Evolutionary conservation across 2,329 filamentous ascomycete species (phyloP).

Genomic region (Fusarium oxysporum): DNA sequence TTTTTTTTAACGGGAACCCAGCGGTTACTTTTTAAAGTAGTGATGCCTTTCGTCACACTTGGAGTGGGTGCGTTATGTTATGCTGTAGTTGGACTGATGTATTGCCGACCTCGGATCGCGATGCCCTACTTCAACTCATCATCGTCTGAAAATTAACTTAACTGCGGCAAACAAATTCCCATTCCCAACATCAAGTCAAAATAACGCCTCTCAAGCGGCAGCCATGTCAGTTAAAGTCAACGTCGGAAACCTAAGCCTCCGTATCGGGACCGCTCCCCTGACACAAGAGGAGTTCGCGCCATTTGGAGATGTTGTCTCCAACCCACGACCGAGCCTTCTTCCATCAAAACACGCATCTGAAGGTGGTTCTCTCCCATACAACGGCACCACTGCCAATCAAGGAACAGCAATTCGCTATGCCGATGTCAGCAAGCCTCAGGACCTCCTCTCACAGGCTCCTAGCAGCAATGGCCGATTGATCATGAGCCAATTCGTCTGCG

Average conservation of each 20-base stretch:
- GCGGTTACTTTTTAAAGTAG: not conserved
- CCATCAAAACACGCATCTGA: conserved; percentile 60
- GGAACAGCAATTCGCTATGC: conserved; percentile 89
- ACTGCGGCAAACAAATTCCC: not conserved
- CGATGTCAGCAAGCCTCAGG: conserved; percentile 77
- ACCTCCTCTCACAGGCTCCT: conserved; percentile 76
- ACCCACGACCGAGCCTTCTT: conserved; percentile 71
- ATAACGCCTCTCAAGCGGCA: not conserved
- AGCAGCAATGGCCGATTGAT: conserved; percentile 67
- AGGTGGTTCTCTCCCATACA: conserved; percentile 54
- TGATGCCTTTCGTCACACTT: not conserved
- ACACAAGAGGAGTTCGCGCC: conserved; percentile 75
- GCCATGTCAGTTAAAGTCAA: conserved; percentile 46
- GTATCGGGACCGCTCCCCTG: conserved; percentile 72
- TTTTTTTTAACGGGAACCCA: not conserved
- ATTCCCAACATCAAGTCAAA: not conserved
- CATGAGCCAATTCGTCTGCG: conserved; percentile 92
- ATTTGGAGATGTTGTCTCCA: conserved; percentile 86
- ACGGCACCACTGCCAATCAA: conserved; percentile 79
- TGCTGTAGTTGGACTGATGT: not conserved
- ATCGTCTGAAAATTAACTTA: conserved; percentile 4
- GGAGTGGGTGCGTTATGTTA: conserved; percentile 57
- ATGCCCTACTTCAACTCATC: not conserved
- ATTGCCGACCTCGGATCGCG: conserved; percentile 17
- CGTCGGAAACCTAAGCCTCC: conserved; percentile 40